phyloP scores from a whole-genome alignment of 108 stramenopile species.

The Skeletonema grethae region DNA sequence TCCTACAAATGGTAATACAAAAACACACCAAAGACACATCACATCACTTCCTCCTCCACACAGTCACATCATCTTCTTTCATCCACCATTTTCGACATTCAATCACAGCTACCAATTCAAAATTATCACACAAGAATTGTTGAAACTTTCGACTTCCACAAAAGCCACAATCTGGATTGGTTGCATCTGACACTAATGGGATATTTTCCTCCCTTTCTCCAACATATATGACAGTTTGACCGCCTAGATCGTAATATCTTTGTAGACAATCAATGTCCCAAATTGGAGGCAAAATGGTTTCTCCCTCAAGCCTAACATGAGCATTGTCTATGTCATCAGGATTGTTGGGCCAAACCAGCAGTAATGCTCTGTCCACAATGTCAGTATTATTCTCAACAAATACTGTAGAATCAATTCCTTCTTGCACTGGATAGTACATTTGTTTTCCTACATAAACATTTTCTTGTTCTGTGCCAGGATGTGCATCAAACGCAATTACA shows the following conservation, averaged over 20 bases:
- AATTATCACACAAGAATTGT: conserved; percentile 34
- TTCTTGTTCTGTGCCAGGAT: conserved; percentile 13
- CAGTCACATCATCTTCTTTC: conserved; percentile 60
- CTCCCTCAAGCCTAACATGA: conserved; percentile 18
- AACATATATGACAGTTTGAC: conserved; percentile 53
- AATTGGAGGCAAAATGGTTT: conserved; percentile 18
- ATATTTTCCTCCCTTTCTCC: conserved; percentile 55
- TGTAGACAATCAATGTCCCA: conserved; percentile 56
- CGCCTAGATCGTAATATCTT: conserved; percentile 45
- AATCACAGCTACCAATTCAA: conserved; percentile 30
- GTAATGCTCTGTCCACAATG: conserved; percentile 28
- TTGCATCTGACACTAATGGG: conserved; percentile 18
- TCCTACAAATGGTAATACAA: not conserved
- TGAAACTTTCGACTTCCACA: conserved; percentile 53
- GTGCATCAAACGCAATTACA: conserved; percentile 49
- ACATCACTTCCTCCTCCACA: conserved; percentile 42
- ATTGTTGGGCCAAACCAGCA: conserved; percentile 65
- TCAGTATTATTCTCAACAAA: conserved; percentile 26
- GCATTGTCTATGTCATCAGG: conserved; percentile 58
- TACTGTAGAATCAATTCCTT: conserved; percentile 38
- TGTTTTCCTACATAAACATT: conserved; percentile 43
- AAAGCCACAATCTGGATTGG: conserved; percentile 47
- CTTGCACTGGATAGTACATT: conserved; percentile 33
- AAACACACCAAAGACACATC: not conserved
- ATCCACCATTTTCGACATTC: conserved; percentile 56